Base-by-base conservation (phyloP, 371 early-diverging fungal genomes). In the Mucor racemosus region DNA sequence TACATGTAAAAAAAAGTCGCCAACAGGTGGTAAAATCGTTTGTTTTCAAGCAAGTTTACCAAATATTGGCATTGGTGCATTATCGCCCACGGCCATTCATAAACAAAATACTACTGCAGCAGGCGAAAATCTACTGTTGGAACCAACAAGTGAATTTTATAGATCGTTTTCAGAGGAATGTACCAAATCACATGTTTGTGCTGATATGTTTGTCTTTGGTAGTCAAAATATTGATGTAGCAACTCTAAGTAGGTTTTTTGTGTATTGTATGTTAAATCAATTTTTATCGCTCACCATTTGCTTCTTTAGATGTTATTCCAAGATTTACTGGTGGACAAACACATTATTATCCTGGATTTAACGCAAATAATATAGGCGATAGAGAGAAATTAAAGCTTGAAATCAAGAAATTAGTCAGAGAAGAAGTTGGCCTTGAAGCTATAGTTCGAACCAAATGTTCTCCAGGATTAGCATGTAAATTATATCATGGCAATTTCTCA, bases 401-500 rank as follows among this genome's bases (percentile, higher is more conserved):
- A 75, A 74, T 98, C 17, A 53, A 71, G 3, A 80, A 86, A 14
- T 84, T 91, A 68, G 76, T 97, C 11, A 67, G 80, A 5, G 85
- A 89, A 13, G 79, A 89, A 33, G 75, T 93, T 46, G 94, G 93
- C 0, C 78, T 93, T 31, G 95, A 97, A 66, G 95, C 94, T 0
- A 95, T 96, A 40, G 82, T 95, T 76, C 85, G 97, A n/a, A 88
- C 97, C 5, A 84, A 95, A 21, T 90, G 92, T 6, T 90, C 91
- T 17, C 88, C 89, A 42, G 95, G 95, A 15, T 79, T 93, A 64
- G 78, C 81, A 44, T 87, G 89, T 84, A 81, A 82, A n/a, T 79
- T 88, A n/a, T 95, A 88, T 80, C 89, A 94, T 61, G 95, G 95
- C n/a, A 91, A 94, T 76, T 93, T 92, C 71, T 93, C 94, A 63